phyloP scores from a whole-genome alignment of 257 asterid genomes.

The Solanum sitiens region DNA sequence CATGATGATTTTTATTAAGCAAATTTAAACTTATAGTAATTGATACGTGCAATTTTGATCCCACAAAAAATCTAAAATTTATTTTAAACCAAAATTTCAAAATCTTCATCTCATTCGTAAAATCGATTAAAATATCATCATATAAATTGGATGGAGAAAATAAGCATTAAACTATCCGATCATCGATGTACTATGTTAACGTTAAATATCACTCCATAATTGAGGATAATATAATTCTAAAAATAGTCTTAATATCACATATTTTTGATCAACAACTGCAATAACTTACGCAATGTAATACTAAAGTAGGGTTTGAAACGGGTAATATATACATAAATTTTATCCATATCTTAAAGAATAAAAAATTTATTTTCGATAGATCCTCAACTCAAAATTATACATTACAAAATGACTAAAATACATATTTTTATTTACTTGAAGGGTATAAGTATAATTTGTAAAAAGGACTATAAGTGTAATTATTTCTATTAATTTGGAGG shows the following conservation, averaged over 20 bases:
- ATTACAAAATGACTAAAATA: background rate
- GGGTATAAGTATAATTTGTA: background rate
- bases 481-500: background rate
- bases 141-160: background rate
- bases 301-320: background rate
- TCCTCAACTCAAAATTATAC: background rate
- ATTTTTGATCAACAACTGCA: background rate
- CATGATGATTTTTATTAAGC: background rate
- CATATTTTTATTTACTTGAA: background rate
- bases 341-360: background rate
- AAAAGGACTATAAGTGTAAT: background rate
- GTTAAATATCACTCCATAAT: background rate
- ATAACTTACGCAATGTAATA: background rate
- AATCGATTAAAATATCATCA: background rate
- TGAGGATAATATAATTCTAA: too few species aligned
- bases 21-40: background rate
- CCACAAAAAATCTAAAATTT: too few species aligned
- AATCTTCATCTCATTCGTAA: background rate
- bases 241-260: background rate
- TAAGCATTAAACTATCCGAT: background rate
- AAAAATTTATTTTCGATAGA: rapidly evolving
- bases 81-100: background rate
- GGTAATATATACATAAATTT: background rate
- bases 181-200: background rate
- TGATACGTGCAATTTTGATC: background rate